Evolutionary conservation across 2,329 filamentous ascomycete species (phyloP), one percentile per base, ranked within the genome.

Genomic region (Paraphaeosphaeria sporulosa): DNA sequence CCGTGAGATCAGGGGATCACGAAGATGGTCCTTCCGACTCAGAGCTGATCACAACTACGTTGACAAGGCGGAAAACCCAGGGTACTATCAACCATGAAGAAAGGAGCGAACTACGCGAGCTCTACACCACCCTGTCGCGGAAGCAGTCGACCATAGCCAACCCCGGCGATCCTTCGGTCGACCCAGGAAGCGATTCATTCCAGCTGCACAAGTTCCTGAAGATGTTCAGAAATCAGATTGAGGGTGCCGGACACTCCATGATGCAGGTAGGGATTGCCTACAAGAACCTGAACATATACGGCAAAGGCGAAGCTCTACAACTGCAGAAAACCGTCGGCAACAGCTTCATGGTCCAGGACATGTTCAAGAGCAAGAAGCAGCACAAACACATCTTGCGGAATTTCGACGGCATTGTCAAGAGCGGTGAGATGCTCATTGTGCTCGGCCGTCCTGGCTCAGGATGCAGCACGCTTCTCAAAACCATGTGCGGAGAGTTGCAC

Each of bases 251-350:
- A 0, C 78, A 89, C 48, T 82, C 81, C 59, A 76, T 79, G 62
- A 84, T 80, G 64, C 79, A 80, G 7, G 84, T 88, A 0, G 88
- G 89, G 3, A 81, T 92, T 7, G 84, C 85, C 0, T 91, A 87
- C 78, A 86, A 86, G 61, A 82, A 90, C 54, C 82, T 92, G 36
- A 85, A 85, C 58, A 87, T 93, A 0, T 88, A 83, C 6, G 90
- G 90, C 0, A 88, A 87, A 0, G 90, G 89, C 0, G 83, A 85
- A 2, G 88, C 88, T 0, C 72, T 93, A 25, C 88, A 91, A 64
- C 79, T 92, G 1, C 90, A 93, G 70, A 81, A 87, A 57, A 92
- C 86, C 2, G 87, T 93, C 3, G 83, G 80, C 2, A 87, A 87
- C 1, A 76, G 87, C 8, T 71, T 91, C 23, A 74, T 85, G 61